Evolutionary conservation across 495 filamentous ascomycete species (phyloP).

Genomic region (Hyaloscypha hepaticicola): DNA sequence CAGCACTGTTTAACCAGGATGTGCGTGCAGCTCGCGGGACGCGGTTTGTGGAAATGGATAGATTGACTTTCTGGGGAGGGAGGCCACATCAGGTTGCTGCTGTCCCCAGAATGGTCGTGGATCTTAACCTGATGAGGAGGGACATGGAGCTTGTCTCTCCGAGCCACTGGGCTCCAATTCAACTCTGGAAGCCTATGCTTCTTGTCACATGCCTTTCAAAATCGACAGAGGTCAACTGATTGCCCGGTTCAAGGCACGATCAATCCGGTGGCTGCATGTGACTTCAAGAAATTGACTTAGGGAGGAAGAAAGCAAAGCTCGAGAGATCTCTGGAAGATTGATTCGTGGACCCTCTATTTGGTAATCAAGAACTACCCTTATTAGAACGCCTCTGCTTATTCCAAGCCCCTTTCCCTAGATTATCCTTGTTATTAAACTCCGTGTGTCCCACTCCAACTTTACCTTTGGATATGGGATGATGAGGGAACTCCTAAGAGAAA

Average conservation of each 20-base stretch:
- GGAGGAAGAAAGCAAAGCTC: background rate
- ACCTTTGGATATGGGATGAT: background rate
- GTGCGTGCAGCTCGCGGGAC: background rate
- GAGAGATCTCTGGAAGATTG: background rate
- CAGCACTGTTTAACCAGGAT: background rate
- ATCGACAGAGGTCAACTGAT: background rate
- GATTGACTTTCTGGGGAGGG: background rate
- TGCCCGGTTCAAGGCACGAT: background rate
- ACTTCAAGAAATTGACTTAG: background rate
- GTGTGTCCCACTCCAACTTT: background rate
- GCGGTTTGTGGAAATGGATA: background rate
- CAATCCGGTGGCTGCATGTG: background rate
- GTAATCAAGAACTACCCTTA: background rate
- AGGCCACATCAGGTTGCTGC: background rate
- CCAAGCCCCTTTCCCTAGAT: background rate
- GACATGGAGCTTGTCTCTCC: background rate
- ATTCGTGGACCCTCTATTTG: background rate
- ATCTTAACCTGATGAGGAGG: background rate
- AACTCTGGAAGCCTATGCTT: background rate
- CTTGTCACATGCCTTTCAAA: background rate
- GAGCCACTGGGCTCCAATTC: background rate
- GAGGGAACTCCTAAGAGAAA: background rate
- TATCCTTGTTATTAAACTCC: background rate
- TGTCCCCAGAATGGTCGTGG: too few relatives aligned
- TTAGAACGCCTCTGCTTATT: background rate